Base-by-base conservation (phyloP, 306 rosid genomes). In the Mimosa pudica region DNA sequence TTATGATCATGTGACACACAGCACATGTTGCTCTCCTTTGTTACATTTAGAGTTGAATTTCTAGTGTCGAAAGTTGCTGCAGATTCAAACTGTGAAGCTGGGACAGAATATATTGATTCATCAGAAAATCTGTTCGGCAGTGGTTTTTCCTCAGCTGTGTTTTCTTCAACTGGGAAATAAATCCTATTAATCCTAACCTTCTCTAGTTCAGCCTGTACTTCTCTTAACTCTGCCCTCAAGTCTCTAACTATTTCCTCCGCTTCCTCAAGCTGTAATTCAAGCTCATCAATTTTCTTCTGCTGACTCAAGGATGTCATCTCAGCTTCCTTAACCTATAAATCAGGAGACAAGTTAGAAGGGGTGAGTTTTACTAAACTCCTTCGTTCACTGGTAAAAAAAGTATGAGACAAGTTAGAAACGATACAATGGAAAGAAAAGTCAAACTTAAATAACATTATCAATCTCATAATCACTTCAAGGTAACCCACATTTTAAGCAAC, bases 241-340 rank as follows among this genome's bases (percentile, higher is more conserved):
- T 93, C 92, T 75, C 90, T 86, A 67, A 91, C 93, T 82, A 90
- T 91, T 54, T 89, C 93, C 92, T 88, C 97, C 7, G 97, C 98
- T 89, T 91, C 93, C 73, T 86, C 89, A 55, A 93, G 97, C 84
- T 93, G 97, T 13, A 96, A 96, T 89, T 93, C 97, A 57, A 93
- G 97, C 77, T 87, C 95, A 8, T 91, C 98, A 48, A 90, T 90
- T 82, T 93, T 93, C 79, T 82, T 82, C 76, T 85, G 88, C 66
- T 89, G 97, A 72, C 70, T 85, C 79, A 74, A 81, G 4, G 97
- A 88, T 18, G 75, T 83, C 64, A 35, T 57, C 79, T 93, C 93
- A n/a, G 89, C 88, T 88, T 89, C 90, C 6, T 73, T 87, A 67
- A 73, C 91, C 98, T 93, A 85, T 48, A 79, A 83, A 77, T 81